Evolutionary conservation across 2,329 filamentous ascomycete species (phyloP), one percentile per base, ranked within the genome.

Genomic region (Fusarium citri): DNA sequence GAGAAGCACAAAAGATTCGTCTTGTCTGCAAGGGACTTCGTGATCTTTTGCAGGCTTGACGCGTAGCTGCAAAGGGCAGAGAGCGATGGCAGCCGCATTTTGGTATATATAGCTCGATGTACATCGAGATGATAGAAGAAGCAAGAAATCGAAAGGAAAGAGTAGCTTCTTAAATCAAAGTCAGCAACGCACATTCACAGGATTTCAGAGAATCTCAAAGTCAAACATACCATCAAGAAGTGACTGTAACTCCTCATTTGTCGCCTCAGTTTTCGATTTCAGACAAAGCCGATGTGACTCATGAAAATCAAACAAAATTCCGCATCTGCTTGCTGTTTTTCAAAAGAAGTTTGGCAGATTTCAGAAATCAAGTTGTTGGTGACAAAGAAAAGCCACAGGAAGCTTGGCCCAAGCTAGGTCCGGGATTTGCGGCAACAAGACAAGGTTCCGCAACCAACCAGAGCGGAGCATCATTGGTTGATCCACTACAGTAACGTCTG

Each of bases 341-440:
- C 47, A 16, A 30, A n/a, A 10, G 4, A 28, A 30, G 22, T 4
- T 10, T 31, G 26, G 22, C 6, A 28, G 12, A 23, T 6, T 31
- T 23, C 20, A 25, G 22, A 55, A 48, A 30, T 16, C n/a, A 4
- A 28, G 15, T 40, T 47, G 8, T 26, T 26, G 23, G 14, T 41
- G 22, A 46, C 25, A 56, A 51, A 53, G 50, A 22, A 47, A 47
- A 31, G 48, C 48, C 23, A 55, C 55, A 60, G 59, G 28, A 28
- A 46, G 45, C 50, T 63, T 46, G 30, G 31, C 46, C 46, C 45
- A 50, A 53, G 30, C 22, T 34, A 40, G 45, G 28, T n/a, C n/a
- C 25, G 45, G 42, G 47, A 56, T 54, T 48, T 62, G 62, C 59
- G 50, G 60, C 50, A 22, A 56, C 30, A 37, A 23, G 34, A 43